Evolutionary conservation across 2,329 filamentous ascomycete species (phyloP), one percentile per base, ranked within the genome.

Genomic region (Rhynchosporium agropyri): DNA sequence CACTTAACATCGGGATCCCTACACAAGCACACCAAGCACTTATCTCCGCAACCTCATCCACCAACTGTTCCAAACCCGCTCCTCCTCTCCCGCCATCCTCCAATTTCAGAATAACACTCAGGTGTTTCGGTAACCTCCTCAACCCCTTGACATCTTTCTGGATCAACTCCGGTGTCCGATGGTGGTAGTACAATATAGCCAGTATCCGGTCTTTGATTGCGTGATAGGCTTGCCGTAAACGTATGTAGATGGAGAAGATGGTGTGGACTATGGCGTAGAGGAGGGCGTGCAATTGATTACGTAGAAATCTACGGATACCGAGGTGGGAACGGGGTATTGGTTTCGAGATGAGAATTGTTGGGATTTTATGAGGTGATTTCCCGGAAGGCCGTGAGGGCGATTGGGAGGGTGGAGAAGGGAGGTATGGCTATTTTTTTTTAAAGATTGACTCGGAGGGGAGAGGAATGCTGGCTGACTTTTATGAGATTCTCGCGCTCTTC

Each of bases 111-210:
- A 98, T 88, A 10, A 96, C 89, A 73, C 92, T 97, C 57, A 99
- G 76, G 74, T 99, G 95, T 68, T 89, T 85, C 2, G 95, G 95
- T 64, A 96, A 77, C 70, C 89, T 86, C 63, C 81, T 83, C 62
- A 99, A 77, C 9, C 83, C 82, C 75, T 86, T 86, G 31, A 98
- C 89, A 78, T 99, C 95, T 72, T 89, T 88, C 72, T 89, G 87
- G 70, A 99, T 97, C 74, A 97, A 86, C 74, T 96, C 91, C 7
- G 95, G 95, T 0, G 94, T 96, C 58, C 91, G 90, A 77, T 99
- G 95, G 78, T 99, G 96, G 79, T 99, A 95, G 76, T 94, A 93
- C 60, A 96, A 81, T 65, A 98, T 84, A 9, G 91, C 90, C 59
- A 92, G 85, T 67, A 94, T 79, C 64, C 90, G 88, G 75, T 95